Percentiles rank a stretch among this genome's conserved stretches.
Conservation (phyloP, 805 yeast species). For the Starmera quercuum region DNA sequence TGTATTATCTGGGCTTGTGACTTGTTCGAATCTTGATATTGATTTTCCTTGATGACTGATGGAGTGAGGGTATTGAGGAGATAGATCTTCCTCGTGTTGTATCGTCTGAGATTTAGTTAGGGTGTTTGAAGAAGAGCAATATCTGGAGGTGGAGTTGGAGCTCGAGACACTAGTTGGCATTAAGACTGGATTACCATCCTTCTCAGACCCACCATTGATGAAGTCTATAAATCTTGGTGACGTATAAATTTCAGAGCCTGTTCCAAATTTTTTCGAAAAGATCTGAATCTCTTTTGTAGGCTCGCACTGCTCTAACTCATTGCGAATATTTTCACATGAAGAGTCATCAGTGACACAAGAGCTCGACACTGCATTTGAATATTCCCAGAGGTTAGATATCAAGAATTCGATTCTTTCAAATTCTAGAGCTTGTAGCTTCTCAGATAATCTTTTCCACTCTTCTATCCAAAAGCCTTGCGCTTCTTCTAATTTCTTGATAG, state of each 20-base stretch:
- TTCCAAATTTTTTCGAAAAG: constrained; percentile 48
- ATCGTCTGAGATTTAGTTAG: neutral
- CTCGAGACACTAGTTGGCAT: constrained; percentile 18
- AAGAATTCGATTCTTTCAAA: constrained; percentile 63
- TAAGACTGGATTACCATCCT: constrained; percentile 23
- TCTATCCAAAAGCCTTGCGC: constrained; percentile 55
- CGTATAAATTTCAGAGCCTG: constrained; percentile 54
- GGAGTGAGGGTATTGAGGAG: neutral
- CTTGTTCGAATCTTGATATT: neutral
- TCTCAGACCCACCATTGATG: constrained; percentile 32
- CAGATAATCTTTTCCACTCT: constrained; percentile 65
- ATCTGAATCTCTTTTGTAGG: constrained; percentile 48
- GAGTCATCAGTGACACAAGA: constrained; percentile 75
- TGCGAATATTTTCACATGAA: constrained; percentile 63
- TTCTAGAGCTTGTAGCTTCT: constrained; percentile 59
- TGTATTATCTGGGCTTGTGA: neutral
- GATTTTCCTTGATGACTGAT: neutral
- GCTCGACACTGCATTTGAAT: constrained; percentile 64
- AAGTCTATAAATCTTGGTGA: constrained; percentile 63
- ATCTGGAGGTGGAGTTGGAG: constrained; percentile 11
- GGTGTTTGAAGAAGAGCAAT: constrained; percentile 1
- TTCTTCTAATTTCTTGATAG: constrained; percentile 45
- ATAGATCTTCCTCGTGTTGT: neutral
- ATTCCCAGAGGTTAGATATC: constrained; percentile 71
- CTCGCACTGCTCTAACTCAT: constrained; percentile 60